These are phyloP conservation scores for Ophiostoma ulmi DNA, from an alignment of 2,329 filamentous ascomycete genomes.

Conservation along the genomic window DNA sequence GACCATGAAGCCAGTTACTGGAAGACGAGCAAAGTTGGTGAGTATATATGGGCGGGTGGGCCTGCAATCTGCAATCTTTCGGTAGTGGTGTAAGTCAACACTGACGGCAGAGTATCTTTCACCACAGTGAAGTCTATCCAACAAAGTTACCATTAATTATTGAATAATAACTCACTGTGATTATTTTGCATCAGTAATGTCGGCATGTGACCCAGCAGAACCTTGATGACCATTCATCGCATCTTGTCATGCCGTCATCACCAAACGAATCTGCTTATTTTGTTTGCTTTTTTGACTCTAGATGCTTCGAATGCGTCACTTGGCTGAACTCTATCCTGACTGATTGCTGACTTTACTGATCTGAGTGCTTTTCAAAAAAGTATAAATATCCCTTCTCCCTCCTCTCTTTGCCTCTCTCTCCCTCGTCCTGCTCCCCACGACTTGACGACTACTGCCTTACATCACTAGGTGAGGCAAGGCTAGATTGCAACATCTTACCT, in stretches of 20 bases:
- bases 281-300: not conserved
- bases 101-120: not conserved
- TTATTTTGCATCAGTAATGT: too few species aligned
- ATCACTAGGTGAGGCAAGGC: too few species aligned
- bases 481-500: too few species aligned
- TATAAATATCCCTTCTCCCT: not conserved
- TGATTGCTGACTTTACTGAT: not conserved
- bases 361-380: not conserved
- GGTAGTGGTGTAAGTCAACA: not conserved
- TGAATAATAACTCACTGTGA: not conserved
- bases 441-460: too few species aligned
- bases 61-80: not conserved
- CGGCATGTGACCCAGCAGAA: not conserved
- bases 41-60: conserved; percentile 7
- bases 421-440: too few species aligned
- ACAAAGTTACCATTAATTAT: not conserved
- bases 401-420: too few species aligned
- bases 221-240: not conserved
- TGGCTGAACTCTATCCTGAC: not conserved
- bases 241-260: not conserved
- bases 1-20: conserved; percentile 25
- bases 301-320: not conserved
- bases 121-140: not conserved
- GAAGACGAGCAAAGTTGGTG: not conserved
- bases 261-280: not conserved